Evolutionary conservation across 306 rosid genomes (phyloP).

Genomic region (Cucumis hystrix): DNA sequence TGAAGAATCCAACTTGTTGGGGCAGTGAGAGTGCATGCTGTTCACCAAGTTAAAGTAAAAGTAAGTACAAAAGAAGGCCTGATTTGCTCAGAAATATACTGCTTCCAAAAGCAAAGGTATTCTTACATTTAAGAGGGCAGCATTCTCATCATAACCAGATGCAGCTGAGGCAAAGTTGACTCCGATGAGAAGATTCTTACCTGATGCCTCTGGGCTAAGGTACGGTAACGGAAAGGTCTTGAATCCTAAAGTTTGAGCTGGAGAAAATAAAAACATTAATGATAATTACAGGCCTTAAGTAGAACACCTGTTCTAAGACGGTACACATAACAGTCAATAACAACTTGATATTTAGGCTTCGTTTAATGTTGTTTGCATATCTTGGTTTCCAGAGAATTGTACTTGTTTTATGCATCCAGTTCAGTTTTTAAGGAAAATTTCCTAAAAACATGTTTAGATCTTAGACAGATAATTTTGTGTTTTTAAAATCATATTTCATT

Average conservation of each 20-base stretch:
- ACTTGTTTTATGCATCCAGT: neutral
- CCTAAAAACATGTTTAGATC: neutral
- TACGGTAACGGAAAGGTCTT: constrained; percentile 62
- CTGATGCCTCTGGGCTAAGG: constrained; percentile 91
- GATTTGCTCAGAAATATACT: neutral
- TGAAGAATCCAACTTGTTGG: constrained; percentile 53
- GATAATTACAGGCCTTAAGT: neutral
- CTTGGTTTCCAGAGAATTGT: neutral
- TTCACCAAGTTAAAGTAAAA: neutral
- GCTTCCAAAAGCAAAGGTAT: neutral
- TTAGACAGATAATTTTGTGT: neutral
- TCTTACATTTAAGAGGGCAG: constrained; percentile 56
- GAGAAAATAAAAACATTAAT: neutral
- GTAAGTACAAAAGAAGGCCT: neutral
- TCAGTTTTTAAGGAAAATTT: neutral
- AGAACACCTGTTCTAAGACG: neutral
- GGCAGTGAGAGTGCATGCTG: constrained; percentile 91
- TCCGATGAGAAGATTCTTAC: constrained; percentile 81
- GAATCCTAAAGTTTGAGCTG: constrained; percentile 82
- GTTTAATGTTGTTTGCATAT: neutral
- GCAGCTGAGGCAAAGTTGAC: constrained; percentile 98
- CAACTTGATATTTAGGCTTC: neutral
- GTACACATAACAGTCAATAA: neutral
- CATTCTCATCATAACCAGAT: constrained; percentile 82
- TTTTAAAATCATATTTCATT: neutral